A percentile compares a stretch with the other conserved stretches of the same genome.
These are phyloP conservation scores for Diaporthe ampelina DNA, from an alignment of 2,329 filamentous ascomycete genomes.

Conservation along the genomic window DNA sequence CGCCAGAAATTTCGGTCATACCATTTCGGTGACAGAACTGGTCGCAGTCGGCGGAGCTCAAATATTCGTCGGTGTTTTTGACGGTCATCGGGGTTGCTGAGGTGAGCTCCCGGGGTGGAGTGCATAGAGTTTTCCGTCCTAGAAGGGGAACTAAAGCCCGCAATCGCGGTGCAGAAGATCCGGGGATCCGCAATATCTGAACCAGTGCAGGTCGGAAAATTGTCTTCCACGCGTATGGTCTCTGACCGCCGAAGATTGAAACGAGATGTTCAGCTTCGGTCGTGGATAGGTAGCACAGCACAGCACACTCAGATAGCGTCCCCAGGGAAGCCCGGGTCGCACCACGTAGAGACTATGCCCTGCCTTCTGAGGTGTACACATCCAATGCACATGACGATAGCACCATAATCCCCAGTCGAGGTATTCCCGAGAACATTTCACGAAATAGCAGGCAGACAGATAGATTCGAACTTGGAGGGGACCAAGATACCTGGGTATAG, in stretches of 20 bases:
- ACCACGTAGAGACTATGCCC: not conserved
- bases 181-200: not conserved
- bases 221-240: not conserved
- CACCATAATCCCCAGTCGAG: not conserved
- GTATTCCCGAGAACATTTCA: not conserved
- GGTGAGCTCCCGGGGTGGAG: not conserved
- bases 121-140: not conserved
- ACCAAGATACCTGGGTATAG: not conserved
- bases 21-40: not conserved
- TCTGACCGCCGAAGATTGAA: not conserved
- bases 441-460: not conserved
- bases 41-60: not conserved
- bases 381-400: not conserved
- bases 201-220: not conserved
- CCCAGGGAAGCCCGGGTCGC: not conserved
- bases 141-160: not conserved
- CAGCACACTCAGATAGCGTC: not conserved
- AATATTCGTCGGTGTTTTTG: not conserved
- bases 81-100: not conserved
- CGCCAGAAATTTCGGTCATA: rapidly evolving
- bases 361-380: not conserved
- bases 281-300: not conserved
- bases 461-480: not conserved
- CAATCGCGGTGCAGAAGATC: too few relatives aligned
- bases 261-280: not conserved